Conservation (phyloP, 228 moss, liverwort and hornwort species). For the Sphagnum magellanicum region DNA sequence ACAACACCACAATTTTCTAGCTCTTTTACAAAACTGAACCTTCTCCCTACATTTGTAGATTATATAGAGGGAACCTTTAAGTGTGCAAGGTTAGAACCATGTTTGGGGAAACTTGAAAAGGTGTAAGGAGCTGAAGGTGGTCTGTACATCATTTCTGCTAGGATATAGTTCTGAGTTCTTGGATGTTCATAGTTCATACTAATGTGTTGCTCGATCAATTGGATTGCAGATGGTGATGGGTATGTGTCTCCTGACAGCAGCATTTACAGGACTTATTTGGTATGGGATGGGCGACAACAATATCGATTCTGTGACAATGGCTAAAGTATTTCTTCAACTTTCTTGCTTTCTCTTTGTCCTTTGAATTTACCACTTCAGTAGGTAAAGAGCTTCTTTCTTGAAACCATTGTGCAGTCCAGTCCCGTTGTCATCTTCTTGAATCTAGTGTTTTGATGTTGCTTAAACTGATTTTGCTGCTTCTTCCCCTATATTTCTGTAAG, state of each 20-base stretch:
- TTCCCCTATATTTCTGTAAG: background rate
- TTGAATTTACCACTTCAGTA: background rate
- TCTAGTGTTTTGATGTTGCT: background rate
- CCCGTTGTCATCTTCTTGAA: background rate
- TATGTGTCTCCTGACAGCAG: conserved; percentile 63
- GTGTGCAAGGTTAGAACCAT: no score
- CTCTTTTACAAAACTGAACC: no score
- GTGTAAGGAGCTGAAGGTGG: no score
- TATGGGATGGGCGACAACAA: conserved; percentile 64
- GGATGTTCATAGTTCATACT: no score
- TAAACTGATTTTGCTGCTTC: background rate
- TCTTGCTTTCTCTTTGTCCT: conserved; percentile 2
- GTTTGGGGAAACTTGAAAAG: no score
- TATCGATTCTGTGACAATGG: conserved; percentile 52
- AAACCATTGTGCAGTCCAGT: background rate
- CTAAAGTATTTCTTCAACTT: conserved; percentile 36
- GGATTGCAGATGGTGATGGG: conserved; percentile 55
- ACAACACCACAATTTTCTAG: no score
- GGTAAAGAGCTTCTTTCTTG: background rate
- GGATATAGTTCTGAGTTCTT: no score
- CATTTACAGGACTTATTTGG: conserved; percentile 71
- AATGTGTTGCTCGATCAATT: background rate
- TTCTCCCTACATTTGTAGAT: no score
- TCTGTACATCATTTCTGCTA: no score
- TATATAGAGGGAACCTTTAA: no score